A percentile compares a stretch with the other conserved stretches of the same genome.
Evolutionary conservation across 2,329 filamentous ascomycete genomes (phyloP).

Genomic region (Trematosphaeria pertusa): DNA sequence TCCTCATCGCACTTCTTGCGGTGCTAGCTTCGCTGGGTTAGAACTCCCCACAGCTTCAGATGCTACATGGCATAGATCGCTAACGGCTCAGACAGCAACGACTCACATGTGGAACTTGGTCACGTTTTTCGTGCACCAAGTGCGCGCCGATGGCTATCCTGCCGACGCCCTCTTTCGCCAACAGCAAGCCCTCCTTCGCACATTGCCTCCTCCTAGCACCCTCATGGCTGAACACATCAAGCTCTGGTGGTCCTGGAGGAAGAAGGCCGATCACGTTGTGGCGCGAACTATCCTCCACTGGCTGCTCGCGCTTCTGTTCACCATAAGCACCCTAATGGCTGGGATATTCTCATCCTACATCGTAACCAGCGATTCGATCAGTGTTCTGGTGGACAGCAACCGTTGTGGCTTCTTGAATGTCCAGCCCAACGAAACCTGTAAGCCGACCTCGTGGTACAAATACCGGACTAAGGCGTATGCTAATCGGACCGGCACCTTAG

Average conservation of each 20-base stretch:
- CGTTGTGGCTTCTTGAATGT: not conserved
- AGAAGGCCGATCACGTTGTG: not conserved
- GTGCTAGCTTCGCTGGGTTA: conserved; percentile 7
- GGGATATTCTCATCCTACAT: conserved; percentile 13
- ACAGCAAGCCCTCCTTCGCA: conserved; percentile 14
- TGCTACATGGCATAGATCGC: too few relatives aligned
- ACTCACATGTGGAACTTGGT: conserved; percentile 13
- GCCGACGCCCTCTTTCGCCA: conserved; percentile 10
- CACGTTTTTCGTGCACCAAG: conserved; percentile 11
- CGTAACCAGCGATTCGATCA: conserved; percentile 1
- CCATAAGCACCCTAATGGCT: not conserved
- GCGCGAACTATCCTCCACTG: not conserved
- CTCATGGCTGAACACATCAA: conserved; percentile 10
- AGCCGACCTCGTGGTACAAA: too few relatives aligned
- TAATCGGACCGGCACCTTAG: too few relatives aligned
- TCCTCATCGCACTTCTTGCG: conserved; percentile 15
- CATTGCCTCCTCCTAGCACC: conserved; percentile 4
- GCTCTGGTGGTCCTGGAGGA: conserved; percentile 13
- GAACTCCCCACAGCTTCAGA: too few relatives aligned
- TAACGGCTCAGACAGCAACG: too few relatives aligned
- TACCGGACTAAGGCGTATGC: too few relatives aligned
- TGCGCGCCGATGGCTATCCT: not conserved
- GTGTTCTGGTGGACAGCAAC: conserved; percentile 11
- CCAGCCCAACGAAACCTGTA: not conserved
- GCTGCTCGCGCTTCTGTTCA: conserved; percentile 1